Conservation (phyloP, 441 rosid species). For the Gossypium davidsonii region DNA sequence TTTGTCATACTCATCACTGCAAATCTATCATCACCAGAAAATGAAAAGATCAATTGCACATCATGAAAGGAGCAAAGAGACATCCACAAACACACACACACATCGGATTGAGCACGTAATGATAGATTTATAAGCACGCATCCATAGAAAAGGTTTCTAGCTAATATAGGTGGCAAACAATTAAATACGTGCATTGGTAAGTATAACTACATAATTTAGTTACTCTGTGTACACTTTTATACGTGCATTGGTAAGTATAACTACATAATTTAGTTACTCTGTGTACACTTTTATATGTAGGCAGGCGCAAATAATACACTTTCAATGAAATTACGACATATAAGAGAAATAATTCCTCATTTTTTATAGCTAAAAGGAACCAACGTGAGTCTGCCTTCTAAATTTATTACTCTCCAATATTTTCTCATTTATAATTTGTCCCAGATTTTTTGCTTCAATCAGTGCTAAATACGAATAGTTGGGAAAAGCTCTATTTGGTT, state of each 20-base stretch:
- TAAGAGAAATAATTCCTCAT: background rate
- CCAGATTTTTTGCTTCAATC: background rate
- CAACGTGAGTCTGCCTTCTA: background rate
- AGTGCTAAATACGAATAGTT: no score
- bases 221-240: background rate
- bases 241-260: background rate
- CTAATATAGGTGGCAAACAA: background rate
- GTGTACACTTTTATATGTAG: background rate
- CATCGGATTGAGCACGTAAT: background rate
- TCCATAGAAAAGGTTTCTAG: background rate
- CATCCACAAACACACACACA: background rate
- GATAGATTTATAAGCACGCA: background rate
- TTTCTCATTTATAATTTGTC: background rate
- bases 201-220: background rate
- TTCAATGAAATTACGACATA: background rate
- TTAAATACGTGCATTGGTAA: background rate
- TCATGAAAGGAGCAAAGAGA: background rate
- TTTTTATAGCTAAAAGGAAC: background rate
- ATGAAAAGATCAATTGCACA: background rate
- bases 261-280: background rate
- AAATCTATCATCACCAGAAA: conserved; percentile 13
- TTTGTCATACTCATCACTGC: conserved; percentile 50
- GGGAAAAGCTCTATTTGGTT: background rate
- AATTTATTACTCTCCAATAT: background rate
- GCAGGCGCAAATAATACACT: background rate